Percentiles rank a stretch among this genome's conserved stretches.
These are phyloP conservation scores for Artemisia annua DNA, from an alignment of 129 eudicot species.

Conservation along the genomic window DNA sequence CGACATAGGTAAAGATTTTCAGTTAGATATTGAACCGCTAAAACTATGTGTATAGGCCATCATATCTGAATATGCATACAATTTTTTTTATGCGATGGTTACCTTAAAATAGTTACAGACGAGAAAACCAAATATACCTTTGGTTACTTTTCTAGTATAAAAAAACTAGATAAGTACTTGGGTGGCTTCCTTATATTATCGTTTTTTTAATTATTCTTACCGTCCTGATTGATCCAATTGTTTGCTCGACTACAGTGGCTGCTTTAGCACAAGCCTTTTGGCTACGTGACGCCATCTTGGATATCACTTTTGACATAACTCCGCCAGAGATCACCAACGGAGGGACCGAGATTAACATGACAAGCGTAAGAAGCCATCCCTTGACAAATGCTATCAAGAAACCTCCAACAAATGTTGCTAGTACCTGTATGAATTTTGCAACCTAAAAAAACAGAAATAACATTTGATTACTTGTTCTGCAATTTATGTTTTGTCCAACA, in stretches of 20 bases:
- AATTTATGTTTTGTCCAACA: constrained; percentile 19
- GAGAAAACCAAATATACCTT: too few species aligned
- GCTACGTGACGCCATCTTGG: constrained; percentile 68
- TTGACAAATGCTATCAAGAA: constrained; percentile 61
- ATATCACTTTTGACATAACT: constrained; percentile 42
- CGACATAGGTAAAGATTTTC: neutral
- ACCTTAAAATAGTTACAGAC: too few species aligned
- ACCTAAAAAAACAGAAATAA: constrained; percentile 43
- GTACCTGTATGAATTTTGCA: constrained; percentile 70
- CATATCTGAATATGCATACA: too few species aligned
- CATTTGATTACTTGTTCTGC: neutral
- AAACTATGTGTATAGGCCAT: neutral
- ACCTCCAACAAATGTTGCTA: constrained; percentile 74
- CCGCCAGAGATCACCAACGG: constrained; percentile 58
- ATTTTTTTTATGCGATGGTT: too few species aligned
- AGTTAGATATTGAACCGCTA: neutral
- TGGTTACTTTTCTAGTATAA: too few species aligned
- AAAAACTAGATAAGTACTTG: too few species aligned
- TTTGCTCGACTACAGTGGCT: constrained; percentile 72
- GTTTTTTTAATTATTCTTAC: constrained; percentile 26
- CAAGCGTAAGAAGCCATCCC: constrained; percentile 90
- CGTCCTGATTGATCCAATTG: constrained; percentile 88
- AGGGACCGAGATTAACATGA: constrained; percentile 66
- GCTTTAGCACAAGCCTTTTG: constrained; percentile 82
- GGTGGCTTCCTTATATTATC: too few species aligned